Base-by-base conservation (phyloP, 2,329 filamentous ascomycete species). In the Colletotrichum sp. region DNA sequence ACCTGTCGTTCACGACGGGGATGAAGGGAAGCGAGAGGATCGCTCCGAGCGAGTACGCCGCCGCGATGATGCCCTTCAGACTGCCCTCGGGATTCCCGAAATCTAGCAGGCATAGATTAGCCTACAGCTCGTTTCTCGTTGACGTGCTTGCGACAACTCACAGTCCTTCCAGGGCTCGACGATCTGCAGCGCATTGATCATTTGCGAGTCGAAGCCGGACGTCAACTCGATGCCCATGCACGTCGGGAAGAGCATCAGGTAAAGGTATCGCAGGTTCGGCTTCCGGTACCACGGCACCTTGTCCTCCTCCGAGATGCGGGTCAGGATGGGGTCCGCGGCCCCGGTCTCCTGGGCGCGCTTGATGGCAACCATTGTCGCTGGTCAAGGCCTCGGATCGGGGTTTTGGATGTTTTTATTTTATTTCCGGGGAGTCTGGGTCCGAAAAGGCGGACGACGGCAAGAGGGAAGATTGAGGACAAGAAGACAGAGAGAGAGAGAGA, bases 191-290 rank as follows among this genome's bases (percentile, higher is more conserved):
- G 84, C 83, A 69, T 86, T 86, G 78, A 86, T 86, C 79, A 86
- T 82, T 79, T 86, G 84, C 59, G 84, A 85, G 77, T 86, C 85
- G 74, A 86, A 86, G 0, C 85, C 85, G 15, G 84, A 86, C 1
- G 85, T 86, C 79, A 86, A 77, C 81, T 92, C 90, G 71, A 92
- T 90, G 61, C 90, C 90, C 83, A 92, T 89, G 79, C 88, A 91
- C 57, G 88, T 89, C 27, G 89, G 89, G 72, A 92, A 89, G 64
- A 92, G 85, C 73, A 90, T 81, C 8, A 92, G 79, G 77, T 92
- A 92, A 47, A 92, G 83, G 21, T 78, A 79, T 67, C 90, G 85
- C 51, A 92, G 82, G 76, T 92, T 92, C 1, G 87, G 88, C 80
- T 92, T 92, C 78, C 84, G 86, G 82, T 87, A 91, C 89, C 89